Evolutionary conservation across 1,284 basidiomycete species (phyloP), one percentile per base, ranked within the genome.

Genomic region (Ganoderma resinaceum): DNA sequence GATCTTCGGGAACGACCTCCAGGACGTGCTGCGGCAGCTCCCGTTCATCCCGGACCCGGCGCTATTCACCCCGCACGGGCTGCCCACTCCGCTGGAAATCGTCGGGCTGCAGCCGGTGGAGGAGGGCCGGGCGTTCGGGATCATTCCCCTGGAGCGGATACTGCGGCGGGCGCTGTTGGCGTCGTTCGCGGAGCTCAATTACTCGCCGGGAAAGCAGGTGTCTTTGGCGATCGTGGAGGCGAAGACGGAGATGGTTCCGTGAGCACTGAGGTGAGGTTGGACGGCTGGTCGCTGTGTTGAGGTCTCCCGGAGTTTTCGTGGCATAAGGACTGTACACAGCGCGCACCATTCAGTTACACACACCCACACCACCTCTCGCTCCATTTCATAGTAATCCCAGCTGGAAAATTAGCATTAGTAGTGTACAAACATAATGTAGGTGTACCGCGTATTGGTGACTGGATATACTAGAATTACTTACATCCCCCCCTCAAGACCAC

Each of bases 61-160:
- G 3, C 46, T 66, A 35, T 63, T 68, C 35, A 33, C 57, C 3
- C 23, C 60, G 23, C 63, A 53, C 35, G 69, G 67, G 14, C 66
- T 74, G 60, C 77, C 77, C 0, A 57, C 70, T 1, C 64, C 70
- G 31, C 20, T 59, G 33, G 63, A 68, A 55, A 58, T 76, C 9
- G 8, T 69, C 63, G 69, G 59, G 9, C 31, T 61, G 33, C 60
- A 66, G 58, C 26, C 63, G 14, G 38, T 42, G 11, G 62, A 67
- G 16, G 42, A 40, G 37, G 33, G 60, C 8, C 37, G 16, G 23
- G 46, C 58, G 59, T 74, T 71, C 57, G 67, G 69, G 35, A 33
- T 74, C 12, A 64, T 58, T 42, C 78, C 77, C 18, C 73, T 79
- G n/a, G 74, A 76, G 64, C 74, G 77, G n/a, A 37, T 60, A 12